Evolutionary conservation across 495 filamentous ascomycete genomes (phyloP).

Genomic region (Friedmanniomyces simplex): DNA sequence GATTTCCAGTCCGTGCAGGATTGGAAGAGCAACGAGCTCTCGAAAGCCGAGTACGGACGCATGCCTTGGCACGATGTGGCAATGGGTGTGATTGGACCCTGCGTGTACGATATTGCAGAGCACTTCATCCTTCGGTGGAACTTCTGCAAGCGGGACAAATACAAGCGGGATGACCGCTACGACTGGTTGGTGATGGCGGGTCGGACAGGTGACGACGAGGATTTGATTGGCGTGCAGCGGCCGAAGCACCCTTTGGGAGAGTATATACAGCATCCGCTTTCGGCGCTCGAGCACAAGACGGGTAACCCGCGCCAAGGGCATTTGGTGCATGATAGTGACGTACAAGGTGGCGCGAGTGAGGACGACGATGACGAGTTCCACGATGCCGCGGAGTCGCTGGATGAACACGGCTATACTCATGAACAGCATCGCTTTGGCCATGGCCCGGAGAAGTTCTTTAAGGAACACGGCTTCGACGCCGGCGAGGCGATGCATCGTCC

Average conservation of each 20-base stretch:
- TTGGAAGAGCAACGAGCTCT: conserved; percentile 89
- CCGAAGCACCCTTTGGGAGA: conserved; percentile 78
- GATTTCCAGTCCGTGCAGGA: conserved; percentile 85
- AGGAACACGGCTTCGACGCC: background rate
- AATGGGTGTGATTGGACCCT: conserved; percentile 80
- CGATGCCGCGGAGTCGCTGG: conserved; percentile 12
- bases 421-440: conserved; percentile 18
- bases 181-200: conserved; percentile 78
- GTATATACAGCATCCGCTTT: conserved; percentile 72
- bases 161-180: conserved; percentile 70
- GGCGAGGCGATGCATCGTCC: conserved; percentile 4
- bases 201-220: conserved; percentile 68
- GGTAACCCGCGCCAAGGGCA: conserved; percentile 31
- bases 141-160: conserved; percentile 93
- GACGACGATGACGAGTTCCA: conserved; percentile 14
- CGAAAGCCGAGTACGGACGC: conserved; percentile 80
- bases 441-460: conserved; percentile 3
- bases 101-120: conserved; percentile 89
- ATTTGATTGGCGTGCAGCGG: conserved; percentile 75
- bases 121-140: conserved; percentile 97
- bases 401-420: conserved; percentile 15
- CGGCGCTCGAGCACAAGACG: conserved; percentile 39
- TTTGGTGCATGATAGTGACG: background rate
- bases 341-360: background rate
- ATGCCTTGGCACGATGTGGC: conserved; percentile 98